Percentiles rank a stretch among this genome's conserved stretches.
Conservation (phyloP, 2,329 filamentous ascomycete species). For the Apiospora pterosperma region DNA sequence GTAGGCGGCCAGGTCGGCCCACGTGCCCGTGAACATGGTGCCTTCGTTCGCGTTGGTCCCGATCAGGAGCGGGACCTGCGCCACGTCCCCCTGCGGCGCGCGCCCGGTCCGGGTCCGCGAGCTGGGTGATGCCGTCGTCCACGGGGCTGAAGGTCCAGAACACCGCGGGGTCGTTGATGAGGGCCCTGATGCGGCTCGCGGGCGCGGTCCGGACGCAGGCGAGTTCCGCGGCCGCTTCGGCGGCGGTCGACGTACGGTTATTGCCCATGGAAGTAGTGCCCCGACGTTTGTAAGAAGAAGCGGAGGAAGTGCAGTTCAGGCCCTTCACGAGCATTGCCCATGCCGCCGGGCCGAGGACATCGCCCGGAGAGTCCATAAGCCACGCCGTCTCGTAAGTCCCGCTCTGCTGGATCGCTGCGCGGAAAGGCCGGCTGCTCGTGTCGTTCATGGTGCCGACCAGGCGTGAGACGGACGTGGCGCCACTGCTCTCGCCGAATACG, state of each 20-base stretch:
- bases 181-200: slow-evolving; percentile 28
- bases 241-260: slow-evolving; percentile 11
- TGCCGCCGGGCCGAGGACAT: slow-evolving; percentile 20
- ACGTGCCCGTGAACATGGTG: slow-evolving; percentile 16
- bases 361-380: slow-evolving; percentile 12
- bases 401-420: slow-evolving; percentile 32
- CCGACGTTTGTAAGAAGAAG: slow-evolving; percentile 35
- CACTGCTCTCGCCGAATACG: slow-evolving; percentile 51
- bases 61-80: slow-evolving; percentile 22
- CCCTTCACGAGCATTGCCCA: slow-evolving; percentile 17
- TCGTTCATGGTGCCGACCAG: slow-evolving; percentile 40
- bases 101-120: slow-evolving; percentile 27
- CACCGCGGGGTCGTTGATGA: slow-evolving; percentile 20
- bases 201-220: slow-evolving; percentile 33
- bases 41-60: slow-evolving; percentile 22
- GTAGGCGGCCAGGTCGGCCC: not conserved
- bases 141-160: slow-evolving; percentile 27
- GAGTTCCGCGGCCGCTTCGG: slow-evolving; percentile 24
- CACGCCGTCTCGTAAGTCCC: slow-evolving; percentile 14
- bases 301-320: slow-evolving; percentile 27
- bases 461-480: slow-evolving; percentile 16
- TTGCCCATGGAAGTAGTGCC: slow-evolving; percentile 21
- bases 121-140: slow-evolving; percentile 28
- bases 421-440: slow-evolving; percentile 40
- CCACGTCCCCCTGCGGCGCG: slow-evolving; percentile 21